Conservation (phyloP, 2,329 filamentous ascomycete species). For the Ramularia endophylla region DNA sequence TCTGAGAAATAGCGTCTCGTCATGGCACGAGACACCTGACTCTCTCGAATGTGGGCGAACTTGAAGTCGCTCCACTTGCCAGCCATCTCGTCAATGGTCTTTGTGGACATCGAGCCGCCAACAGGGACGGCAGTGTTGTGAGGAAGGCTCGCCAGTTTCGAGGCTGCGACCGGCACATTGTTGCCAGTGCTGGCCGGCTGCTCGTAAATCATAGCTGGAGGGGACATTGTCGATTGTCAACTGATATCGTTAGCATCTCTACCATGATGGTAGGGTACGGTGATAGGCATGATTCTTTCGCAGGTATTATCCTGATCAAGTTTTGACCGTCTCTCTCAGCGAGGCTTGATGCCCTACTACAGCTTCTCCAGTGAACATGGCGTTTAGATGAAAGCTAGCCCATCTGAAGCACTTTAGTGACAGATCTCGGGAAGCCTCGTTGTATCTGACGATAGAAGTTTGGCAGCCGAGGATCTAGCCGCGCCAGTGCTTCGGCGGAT, state of each 20-base stretch:
- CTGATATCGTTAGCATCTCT: conserved; percentile 35
- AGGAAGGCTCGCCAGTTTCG: conserved; percentile 42
- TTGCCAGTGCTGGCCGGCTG: conserved; percentile 36
- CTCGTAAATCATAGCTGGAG: conserved; percentile 60
- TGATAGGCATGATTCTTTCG: conserved; percentile 92
- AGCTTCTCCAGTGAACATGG: conserved; percentile 14
- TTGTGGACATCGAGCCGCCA: conserved; percentile 38
- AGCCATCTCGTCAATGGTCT: conserved; percentile 59
- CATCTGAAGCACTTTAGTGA: too few species aligned
- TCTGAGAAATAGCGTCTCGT: conserved; percentile 88
- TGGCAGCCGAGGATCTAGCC: too few species aligned
- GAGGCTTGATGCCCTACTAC: conserved; percentile 30
- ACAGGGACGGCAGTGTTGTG: conserved; percentile 30
- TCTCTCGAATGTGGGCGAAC: conserved; percentile 85
- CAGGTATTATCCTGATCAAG: conserved; percentile 99
- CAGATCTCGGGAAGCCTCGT: too few species aligned
- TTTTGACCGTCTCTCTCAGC: conserved; percentile 92
- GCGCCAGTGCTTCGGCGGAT: too few species aligned
- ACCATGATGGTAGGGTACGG: conserved; percentile 39
- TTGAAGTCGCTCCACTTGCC: conserved; percentile 76
- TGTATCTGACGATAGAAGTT: too few species aligned
- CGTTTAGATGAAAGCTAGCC: too few species aligned
- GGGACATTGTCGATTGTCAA: conserved; percentile 59
- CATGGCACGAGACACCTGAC: conserved; percentile 85
- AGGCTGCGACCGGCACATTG: conserved; percentile 41